Evolutionary conservation across 306 rosid species (phyloP), one percentile per base, ranked within the genome.

Genomic region (Gastrolobium villosum): DNA sequence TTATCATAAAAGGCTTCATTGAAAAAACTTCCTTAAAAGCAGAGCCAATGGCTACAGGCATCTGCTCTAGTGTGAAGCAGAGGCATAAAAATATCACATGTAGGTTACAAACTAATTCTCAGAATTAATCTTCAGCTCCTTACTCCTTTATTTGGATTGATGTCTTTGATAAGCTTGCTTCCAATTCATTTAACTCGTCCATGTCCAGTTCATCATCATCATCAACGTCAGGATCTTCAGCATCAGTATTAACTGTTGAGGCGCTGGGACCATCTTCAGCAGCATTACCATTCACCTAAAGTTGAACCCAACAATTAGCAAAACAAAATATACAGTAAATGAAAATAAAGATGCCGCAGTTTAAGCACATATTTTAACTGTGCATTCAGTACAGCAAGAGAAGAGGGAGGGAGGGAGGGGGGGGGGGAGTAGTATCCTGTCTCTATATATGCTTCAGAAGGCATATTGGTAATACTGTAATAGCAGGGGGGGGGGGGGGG

Each of bases 81-180:
- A 36, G 45, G 54, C 72, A 49, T 26, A 49, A 20, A 37, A 31
- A 39, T 48, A 48, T 37, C 44, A 26, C 53, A 39, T n/a, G 54
- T 13, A 69, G 56, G 49, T 60, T 6, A 10, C 39, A 40, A 31
- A 31, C 72, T 7, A 49, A 30, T 31, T 65, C 78, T 73, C 81
- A 80, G 79, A 82, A 86, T 9, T 32, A 71, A 32, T 83, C 72
- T 74, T 83, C 87, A 65, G 78, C 74, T 71, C 80, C 84, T 3
- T 87, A 81, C 82, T 90, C 92, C 46, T 82, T 63, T 67, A 88
- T 88, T 82, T 86, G 87, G 70, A 88, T 82, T 13, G 92, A 79
- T 50, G 86, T 82, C 81, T 69, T 86, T 40, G 90, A 88, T 81
- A 88, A 83, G 83, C 94, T 90, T 68, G 94, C 94, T 84, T 90